phyloP scores from a whole-genome alignment of 2,329 filamentous ascomycete genomes.

The Aspergillus sp. region DNA sequence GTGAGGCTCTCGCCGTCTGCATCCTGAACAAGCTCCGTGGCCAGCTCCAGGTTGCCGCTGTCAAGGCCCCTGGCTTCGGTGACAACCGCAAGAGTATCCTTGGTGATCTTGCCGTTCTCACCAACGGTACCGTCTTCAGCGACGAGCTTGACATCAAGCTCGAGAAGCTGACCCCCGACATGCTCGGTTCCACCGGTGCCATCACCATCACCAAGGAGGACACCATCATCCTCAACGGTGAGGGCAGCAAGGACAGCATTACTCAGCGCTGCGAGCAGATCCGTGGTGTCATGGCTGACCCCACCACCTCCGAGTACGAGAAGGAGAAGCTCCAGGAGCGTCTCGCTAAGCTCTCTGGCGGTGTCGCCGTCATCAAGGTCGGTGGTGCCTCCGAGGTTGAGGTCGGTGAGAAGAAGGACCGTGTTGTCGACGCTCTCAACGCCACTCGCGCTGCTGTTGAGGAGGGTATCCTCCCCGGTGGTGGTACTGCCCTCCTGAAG shows the following conservation, averaged over 20 bases:
- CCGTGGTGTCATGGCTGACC: slow-evolving; percentile 91
- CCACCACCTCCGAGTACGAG: slow-evolving; percentile 96
- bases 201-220: slow-evolving; percentile 99
- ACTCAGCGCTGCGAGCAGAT: slow-evolving; percentile 98
- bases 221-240: slow-evolving; percentile 96
- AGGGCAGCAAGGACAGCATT: slow-evolving; percentile 91
- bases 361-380: slow-evolving; percentile 99
- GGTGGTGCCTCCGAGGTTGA: slow-evolving; percentile 97
- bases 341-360: slow-evolving; percentile 97
- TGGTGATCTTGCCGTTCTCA: slow-evolving; percentile 91
- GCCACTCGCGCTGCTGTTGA: slow-evolving; percentile 97
- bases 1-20: slow-evolving; percentile 96
- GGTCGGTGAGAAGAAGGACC: slow-evolving; percentile 99
- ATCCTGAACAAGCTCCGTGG: slow-evolving; percentile 99
- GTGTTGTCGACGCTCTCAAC: slow-evolving; percentile 97
- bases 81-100: slow-evolving; percentile 99
- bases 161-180: slow-evolving; percentile 93
- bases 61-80: slow-evolving; percentile 98
- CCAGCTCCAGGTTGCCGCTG: slow-evolving; percentile 95
- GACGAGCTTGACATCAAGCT: slow-evolving; percentile 99
- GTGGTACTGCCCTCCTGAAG: slow-evolving; percentile 97
- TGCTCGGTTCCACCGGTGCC: slow-evolving; percentile 94
- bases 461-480: slow-evolving; percentile 97
- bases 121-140: slow-evolving; percentile 95
- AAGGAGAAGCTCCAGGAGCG: slow-evolving; percentile 99